Percentiles rank a stretch among this genome's conserved stretches.
phyloP scores from a whole-genome alignment of 1,284 basidiomycete genomes.

The Calocybe gambosa region DNA sequence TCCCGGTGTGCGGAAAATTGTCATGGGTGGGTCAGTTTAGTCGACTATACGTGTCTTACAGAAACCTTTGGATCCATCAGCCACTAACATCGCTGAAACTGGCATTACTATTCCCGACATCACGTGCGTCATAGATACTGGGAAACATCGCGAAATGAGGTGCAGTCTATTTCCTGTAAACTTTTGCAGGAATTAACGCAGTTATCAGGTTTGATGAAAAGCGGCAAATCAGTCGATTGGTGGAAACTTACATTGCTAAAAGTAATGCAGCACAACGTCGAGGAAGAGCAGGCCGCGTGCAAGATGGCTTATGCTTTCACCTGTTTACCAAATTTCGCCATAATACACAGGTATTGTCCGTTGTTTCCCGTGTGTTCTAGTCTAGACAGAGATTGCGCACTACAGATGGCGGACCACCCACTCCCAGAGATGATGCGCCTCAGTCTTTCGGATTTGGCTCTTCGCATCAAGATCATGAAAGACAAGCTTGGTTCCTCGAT shows the following conservation, averaged over 20 bases:
- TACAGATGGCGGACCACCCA: conserved; percentile 84
- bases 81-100: conserved; percentile 83
- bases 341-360: conserved; percentile 56
- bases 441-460: conserved; percentile 89
- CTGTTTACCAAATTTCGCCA: conserved; percentile 89
- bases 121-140: conserved; percentile 95
- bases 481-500: conserved; percentile 83
- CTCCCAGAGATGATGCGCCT: conserved; percentile 95
- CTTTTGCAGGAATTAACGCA: neutral
- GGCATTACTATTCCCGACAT: conserved; percentile 98
- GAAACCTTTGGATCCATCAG: conserved; percentile 28
- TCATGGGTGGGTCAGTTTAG: conserved; percentile 58
- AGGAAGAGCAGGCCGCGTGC: conserved; percentile 91
- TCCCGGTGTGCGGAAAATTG: conserved; percentile 80
- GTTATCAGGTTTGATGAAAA: conserved; percentile 88
- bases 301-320: conserved; percentile 90
- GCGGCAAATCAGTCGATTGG: conserved; percentile 87
- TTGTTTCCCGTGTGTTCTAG: conserved; percentile 27
- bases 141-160: conserved; percentile 93
- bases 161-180: conserved; percentile 21
- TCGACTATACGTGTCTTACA: neutral
- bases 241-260: conserved; percentile 89
- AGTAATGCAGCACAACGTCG: conserved; percentile 93
- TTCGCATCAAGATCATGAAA: conserved; percentile 97
- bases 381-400: conserved; percentile 10